Evolutionary conservation across 2,329 filamentous ascomycete species (phyloP), one percentile per base, ranked within the genome.

Genomic region (Cladosporium sp.): DNA sequence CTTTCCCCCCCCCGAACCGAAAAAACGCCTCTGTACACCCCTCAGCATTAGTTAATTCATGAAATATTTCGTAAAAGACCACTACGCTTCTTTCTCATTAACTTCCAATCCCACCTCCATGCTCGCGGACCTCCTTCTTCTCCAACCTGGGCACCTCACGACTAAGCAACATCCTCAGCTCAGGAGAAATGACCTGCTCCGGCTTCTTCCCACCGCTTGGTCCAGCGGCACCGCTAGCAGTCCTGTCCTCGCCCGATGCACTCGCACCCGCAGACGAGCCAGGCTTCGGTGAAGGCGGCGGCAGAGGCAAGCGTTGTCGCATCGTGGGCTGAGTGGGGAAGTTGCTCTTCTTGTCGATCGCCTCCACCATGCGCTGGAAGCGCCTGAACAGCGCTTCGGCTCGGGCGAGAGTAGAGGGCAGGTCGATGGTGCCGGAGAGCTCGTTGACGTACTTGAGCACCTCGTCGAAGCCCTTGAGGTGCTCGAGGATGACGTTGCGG

Each of bases 401-500:
- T 35, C 93, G 88, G 67, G 96, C 88, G 21, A 98, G 86, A 0
- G 92, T 96, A 0, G 90, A 90, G 62, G 93, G 86, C 0, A 99
- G 86, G 71, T 99, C 95, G 74, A 99, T 98, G 1, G 90, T 96
- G 69, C 90, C 91, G 5, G 92, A 96, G 1, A 99, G 86, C 76
- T 99, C 95, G 75, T 99, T 99, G 73, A 99, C 92, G 75, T 98
- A 99, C 83, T 99, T 99, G 31, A 99, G 81, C 35, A 99, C 92
- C 78, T 99, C 96, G 70, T 99, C 95, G 79, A 99, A 99, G 72
- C 94, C 91, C 75, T 92, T 87, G 29, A 99, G 81, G 78, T 99
- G 95, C 64, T 90, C 88, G 89, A 99, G 96, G 68, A 99, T 98
- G 14, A 98, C 91, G 74, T 94, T 90, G n/a, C 94, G 84, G 74